Evolutionary conservation across 2,329 filamentous ascomycete species (phyloP), one percentile per base, ranked within the genome.

Genomic region (Pseudogymnoascus sp.): DNA sequence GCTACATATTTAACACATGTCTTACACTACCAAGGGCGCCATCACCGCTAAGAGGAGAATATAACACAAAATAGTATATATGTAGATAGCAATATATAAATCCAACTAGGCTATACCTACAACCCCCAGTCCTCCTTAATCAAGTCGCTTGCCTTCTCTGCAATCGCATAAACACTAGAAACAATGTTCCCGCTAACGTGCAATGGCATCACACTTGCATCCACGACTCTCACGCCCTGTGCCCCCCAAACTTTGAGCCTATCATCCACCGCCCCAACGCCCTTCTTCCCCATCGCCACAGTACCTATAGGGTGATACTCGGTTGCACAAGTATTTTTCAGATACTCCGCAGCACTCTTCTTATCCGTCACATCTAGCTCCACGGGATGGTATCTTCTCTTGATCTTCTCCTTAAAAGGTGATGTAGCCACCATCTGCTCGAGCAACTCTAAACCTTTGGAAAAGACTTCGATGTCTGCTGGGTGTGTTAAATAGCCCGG

Each of bases 101-200:
- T 19, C 21, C 7, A 13, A 2, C 5, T 13, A 13, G 4, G 13
- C n/a, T 1, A 4, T 13, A 19, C 1, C 26, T 56, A 56, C 60
- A 50, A 65, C 31, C 26, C 37, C 59, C 38, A 62, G 33, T 65
- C 65, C 60, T 65, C 64, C 59, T 66, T 66, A 70, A 96, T 87
- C 72, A 96, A 75, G 80, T 96, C 91, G 0, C 91, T 91, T 7
- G 85, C 87, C 64, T 89, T 83, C 82, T 96, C 91, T n/a, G 89
- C 91, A 69, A 93, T 85, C 59, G 84, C 87, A 72, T 96, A 77
- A 7, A 96, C 90, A 2, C 90, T 95, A 71, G 93, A 78, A 90
- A 93, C 92, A 65, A 89, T 90, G 79, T 95, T 95, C 74, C 93
- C 88, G 61, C 84, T 88, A 53, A 89, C 82, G 83, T 93, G 93